Base-by-base conservation (phyloP, 345 rosid genomes). In the Eucalyptus grandis region DNA sequence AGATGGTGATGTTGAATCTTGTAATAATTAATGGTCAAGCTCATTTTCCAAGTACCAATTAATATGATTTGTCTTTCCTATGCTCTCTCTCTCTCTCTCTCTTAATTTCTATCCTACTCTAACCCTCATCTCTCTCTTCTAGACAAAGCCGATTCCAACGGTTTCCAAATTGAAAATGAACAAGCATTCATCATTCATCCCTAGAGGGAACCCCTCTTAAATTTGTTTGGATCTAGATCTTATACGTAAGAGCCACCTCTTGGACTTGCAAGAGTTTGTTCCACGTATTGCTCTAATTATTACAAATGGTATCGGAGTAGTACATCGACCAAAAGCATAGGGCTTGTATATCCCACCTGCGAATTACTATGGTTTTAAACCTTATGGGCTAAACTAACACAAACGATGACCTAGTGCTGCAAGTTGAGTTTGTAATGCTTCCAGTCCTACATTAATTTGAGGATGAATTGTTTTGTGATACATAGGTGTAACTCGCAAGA, bases 101-200 rank as follows among this genome's bases (percentile, higher is more conserved):
- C 16, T 49, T 0, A 49, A 49, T 49, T 49, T 49, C 17, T 14
- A 49, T 49, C 7, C 51, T 49, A 49, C 53, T 50, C 19, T 50
- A 50, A 50, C 53, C 1, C 54, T 50, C 21, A 50, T 16, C 22
- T 6, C 54, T 51, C 54, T 0, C 54, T 51, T 51, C n/a, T 24
- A 58, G 65, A 9, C 11, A 54, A 54, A 24, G 60, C 12, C 3
- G 12, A 58, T 11, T 58, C 65, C 14, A 26, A 10, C 2, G 0
- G 0, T 58, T 26, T 58, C n/a, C 3, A 58, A 58, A 11, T 11
- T 58, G 7, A 58, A 58, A 26, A 5, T 58, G 1, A 26, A 26
- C n/a, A 0, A 0, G 22, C 56, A 53, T 53, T 53, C 10, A 8
- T 53, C 24, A 0, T 26, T 60, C 14, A 58, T 26, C 62, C 2